Conservation (phyloP, 345 rosid genomes). For the Laguncularia racemosa region DNA sequence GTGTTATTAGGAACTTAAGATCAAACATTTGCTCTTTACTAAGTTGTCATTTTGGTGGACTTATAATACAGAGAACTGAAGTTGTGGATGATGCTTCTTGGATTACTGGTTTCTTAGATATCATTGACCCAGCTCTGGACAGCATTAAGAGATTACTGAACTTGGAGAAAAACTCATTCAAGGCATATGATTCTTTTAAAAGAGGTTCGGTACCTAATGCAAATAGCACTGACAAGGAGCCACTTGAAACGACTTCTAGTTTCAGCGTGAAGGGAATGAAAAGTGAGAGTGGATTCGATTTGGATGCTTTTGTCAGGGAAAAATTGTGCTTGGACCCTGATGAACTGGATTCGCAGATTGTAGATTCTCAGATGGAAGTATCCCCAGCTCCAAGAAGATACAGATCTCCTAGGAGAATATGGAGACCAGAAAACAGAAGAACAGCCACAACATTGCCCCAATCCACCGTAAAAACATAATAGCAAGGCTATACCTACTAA, state of each 20-base stretch:
- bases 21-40: not conserved
- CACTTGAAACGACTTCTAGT: conserved; percentile 11
- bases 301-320: conserved; percentile 49
- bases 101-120: conserved; percentile 77
- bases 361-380: conserved; percentile 10
- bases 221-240: conserved; percentile 9
- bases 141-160: conserved; percentile 76
- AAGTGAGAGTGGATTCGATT: conserved; percentile 36
- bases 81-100: conserved; percentile 91
- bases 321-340: conserved; percentile 51
- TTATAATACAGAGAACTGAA: conserved; percentile 62
- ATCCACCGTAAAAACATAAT: conserved; percentile 1
- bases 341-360: conserved; percentile 40
- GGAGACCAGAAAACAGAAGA: conserved; percentile 25
- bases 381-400: not conserved
- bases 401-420: conserved; percentile 28
- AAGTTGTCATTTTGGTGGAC: not conserved
- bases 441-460: conserved; percentile 5
- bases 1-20: not conserved
- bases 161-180: conserved; percentile 42
- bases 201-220: conserved; percentile 19
- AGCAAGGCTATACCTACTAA: not conserved
- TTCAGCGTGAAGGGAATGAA: conserved; percentile 24
- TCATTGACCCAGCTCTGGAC: conserved; percentile 88
- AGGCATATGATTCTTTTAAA: conserved; percentile 21